phyloP scores from a whole-genome alignment of 495 filamentous ascomycete genomes.

The Bacidia gigantensis region DNA sequence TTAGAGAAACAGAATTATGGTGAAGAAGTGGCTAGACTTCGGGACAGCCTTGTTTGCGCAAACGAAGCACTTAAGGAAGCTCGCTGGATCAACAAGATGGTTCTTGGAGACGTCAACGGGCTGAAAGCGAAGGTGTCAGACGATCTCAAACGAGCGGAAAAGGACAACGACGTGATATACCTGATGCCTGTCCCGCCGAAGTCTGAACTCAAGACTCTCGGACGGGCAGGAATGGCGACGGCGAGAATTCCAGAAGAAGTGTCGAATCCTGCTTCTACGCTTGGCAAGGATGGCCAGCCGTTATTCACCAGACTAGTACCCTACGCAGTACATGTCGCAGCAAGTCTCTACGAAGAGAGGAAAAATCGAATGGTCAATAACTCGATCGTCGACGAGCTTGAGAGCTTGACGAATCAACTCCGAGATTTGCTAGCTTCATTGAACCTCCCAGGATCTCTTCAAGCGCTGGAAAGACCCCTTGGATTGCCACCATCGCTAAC shows the following conservation, averaged over 20 bases:
- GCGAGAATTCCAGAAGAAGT: slow-evolving; percentile 71
- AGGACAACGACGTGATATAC: slow-evolving; percentile 94
- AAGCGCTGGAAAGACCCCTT: slow-evolving; percentile 88
- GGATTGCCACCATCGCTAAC: slow-evolving; percentile 75
- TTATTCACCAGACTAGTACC: slow-evolving; percentile 87
- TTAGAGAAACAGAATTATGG: slow-evolving; percentile 90
- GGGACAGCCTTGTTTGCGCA: slow-evolving; percentile 68
- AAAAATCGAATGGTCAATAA: slow-evolving; percentile 79
- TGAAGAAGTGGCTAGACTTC: slow-evolving; percentile 80
- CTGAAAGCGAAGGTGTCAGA: slow-evolving; percentile 72
- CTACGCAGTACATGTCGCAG: slow-evolving; percentile 87
- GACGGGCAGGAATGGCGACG: slow-evolving; percentile 78
- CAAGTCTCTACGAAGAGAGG: slow-evolving; percentile 88
- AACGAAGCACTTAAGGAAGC: slow-evolving; percentile 79
- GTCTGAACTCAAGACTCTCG: slow-evolving; percentile 71
- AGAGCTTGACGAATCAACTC: slow-evolving; percentile 63
- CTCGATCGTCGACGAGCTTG: slow-evolving; percentile 70
- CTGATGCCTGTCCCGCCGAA: slow-evolving; percentile 73
- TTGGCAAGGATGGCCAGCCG: slow-evolving; percentile 65
- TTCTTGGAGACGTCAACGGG: slow-evolving; percentile 69
- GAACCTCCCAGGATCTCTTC: slow-evolving; percentile 83
- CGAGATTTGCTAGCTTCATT: slow-evolving; percentile 70
- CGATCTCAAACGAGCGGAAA: slow-evolving; percentile 83
- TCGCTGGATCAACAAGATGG: slow-evolving; percentile 70
- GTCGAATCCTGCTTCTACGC: slow-evolving; percentile 59